phyloP scores from a whole-genome alignment of 208 protist genomes.

The Leishmania aethiopica region DNA sequence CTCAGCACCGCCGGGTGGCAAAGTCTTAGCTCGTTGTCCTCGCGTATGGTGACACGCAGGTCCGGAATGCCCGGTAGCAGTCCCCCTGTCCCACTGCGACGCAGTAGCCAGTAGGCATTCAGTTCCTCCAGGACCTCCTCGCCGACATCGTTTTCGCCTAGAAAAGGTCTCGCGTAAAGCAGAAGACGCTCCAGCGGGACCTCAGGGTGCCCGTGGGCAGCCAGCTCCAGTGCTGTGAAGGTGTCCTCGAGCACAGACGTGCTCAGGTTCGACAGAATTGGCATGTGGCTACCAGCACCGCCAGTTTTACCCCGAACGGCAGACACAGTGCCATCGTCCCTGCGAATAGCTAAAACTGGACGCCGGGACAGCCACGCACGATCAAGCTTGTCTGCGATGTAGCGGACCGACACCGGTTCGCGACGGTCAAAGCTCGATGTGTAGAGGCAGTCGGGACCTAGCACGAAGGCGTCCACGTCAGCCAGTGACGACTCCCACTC shows the following conservation, averaged over 20 bases:
- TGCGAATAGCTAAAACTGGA: slow-evolving; percentile 19
- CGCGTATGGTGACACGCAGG: slow-evolving; percentile 51
- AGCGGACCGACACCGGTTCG: slow-evolving; percentile 39
- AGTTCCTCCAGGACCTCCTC: slow-evolving; percentile 54
- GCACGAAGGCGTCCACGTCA: slow-evolving; percentile 39
- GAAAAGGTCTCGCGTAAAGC: slow-evolving; percentile 13
- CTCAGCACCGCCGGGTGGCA: slow-evolving; percentile 58
- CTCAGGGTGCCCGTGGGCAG: slow-evolving; percentile 42
- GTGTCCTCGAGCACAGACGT: slow-evolving; percentile 55
- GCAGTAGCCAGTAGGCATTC: slow-evolving; percentile 74
- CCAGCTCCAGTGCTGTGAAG: slow-evolving; percentile 70
- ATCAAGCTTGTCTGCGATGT: slow-evolving; percentile 75
- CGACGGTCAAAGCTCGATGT: slow-evolving; percentile 16
- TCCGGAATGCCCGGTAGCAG: slow-evolving; percentile 65
- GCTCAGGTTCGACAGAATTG: slow-evolving; percentile 13
- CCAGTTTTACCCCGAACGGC: slow-evolving; percentile 57
- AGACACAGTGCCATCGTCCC: slow-evolving; percentile 27
- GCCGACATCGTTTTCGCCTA: slow-evolving; percentile 14
- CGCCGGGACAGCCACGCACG: slow-evolving; percentile 54
- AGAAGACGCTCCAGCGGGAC: slow-evolving; percentile 52
- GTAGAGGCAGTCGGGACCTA: slow-evolving; percentile 26
- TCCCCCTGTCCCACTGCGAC: slow-evolving; percentile 50
- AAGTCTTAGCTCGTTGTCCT: slow-evolving; percentile 64
- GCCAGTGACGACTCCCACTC: slow-evolving; percentile 55
- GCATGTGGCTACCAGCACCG: slow-evolving; percentile 22